These are phyloP conservation scores for Glebionis coronaria DNA, from an alignment of 129 eudicot genomes.

Conservation along the genomic window DNA sequence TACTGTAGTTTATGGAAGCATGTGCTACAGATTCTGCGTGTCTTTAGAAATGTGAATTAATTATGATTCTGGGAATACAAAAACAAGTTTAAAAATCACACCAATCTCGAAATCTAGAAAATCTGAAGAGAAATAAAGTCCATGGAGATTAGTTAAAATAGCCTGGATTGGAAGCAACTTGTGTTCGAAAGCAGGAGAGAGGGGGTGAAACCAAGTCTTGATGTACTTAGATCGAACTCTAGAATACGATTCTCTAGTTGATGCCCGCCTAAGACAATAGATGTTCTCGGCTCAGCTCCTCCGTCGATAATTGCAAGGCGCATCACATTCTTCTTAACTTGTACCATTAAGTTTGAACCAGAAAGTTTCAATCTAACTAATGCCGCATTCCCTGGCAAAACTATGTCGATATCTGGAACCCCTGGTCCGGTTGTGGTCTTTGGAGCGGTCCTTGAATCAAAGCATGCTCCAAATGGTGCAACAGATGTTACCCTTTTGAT, in stretches of 20 bases:
- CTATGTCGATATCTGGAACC: slow-evolving; percentile 37
- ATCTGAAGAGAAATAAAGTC: background rate
- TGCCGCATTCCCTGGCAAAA: slow-evolving; percentile 18
- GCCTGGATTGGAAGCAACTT: slow-evolving; percentile 6
- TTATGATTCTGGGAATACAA: too few species aligned
- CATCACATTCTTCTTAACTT: slow-evolving; percentile 30
- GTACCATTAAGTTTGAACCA: slow-evolving; percentile 38
- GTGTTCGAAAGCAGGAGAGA: slow-evolving; percentile 35
- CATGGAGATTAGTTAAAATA: too few species aligned
- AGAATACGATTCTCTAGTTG: slow-evolving; percentile 36
- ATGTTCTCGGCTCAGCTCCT: slow-evolving; percentile 27
- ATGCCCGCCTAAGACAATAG: slow-evolving; percentile 37
- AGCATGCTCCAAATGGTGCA: slow-evolving; percentile 40
- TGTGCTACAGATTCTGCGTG: too few species aligned
- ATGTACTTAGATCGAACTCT: slow-evolving; percentile 39
- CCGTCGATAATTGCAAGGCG: slow-evolving; percentile 43
- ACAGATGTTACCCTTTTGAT: slow-evolving; percentile 33
- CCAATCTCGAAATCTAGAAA: background rate
- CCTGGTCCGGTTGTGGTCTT: slow-evolving; percentile 28
- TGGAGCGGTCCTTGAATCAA: slow-evolving; percentile 22
- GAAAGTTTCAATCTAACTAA: slow-evolving; percentile 16
- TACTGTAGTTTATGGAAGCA: too few species aligned
- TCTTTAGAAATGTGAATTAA: too few species aligned
- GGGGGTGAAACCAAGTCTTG: slow-evolving; percentile 27
- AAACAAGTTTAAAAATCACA: background rate